Percentiles rank a stretch among this genome's conserved stretches.
phyloP scores from a whole-genome alignment of 2,329 filamentous ascomycete genomes.

The Bipolaris victoriae region DNA sequence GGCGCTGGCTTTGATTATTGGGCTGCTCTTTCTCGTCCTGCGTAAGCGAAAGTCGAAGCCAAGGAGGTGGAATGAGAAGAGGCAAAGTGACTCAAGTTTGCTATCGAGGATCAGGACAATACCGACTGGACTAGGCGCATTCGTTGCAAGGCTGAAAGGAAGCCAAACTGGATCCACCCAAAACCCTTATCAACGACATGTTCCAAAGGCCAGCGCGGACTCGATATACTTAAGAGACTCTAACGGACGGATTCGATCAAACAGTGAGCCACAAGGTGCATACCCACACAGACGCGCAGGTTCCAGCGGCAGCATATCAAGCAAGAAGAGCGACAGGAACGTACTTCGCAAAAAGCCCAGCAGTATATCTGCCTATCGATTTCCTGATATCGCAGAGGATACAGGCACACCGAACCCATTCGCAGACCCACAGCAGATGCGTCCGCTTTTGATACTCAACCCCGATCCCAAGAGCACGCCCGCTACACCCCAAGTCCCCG shows the following conservation, averaged over 20 bases:
- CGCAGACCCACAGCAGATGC: constrained; percentile 32
- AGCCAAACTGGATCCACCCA: constrained; percentile 34
- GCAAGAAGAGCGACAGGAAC: constrained; percentile 40
- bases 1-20: constrained; percentile 40
- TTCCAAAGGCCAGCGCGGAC: constrained; percentile 37
- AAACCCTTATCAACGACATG: constrained; percentile 41
- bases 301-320: constrained; percentile 41
- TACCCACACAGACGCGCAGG: constrained; percentile 30
- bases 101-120: constrained; percentile 30
- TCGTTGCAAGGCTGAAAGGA: constrained; percentile 39
- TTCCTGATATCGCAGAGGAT: constrained; percentile 38
- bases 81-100: constrained; percentile 14
- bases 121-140: constrained; percentile 26
- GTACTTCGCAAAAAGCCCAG: constrained; percentile 40
- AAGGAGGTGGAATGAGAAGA: constrained; percentile 28
- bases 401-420: constrained; percentile 38
- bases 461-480: constrained; percentile 32
- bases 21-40: constrained; percentile 43
- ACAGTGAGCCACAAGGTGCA: constrained; percentile 38
- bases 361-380: constrained; percentile 36
- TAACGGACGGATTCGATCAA: constrained; percentile 33
- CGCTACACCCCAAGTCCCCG: constrained; percentile 34
- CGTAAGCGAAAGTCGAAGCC: constrained; percentile 39
- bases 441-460: constrained; percentile 33
- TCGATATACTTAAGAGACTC: constrained; percentile 42